phyloP scores from a whole-genome alignment of 2,329 filamentous ascomycete species.

The Aspergillus sp. region DNA sequence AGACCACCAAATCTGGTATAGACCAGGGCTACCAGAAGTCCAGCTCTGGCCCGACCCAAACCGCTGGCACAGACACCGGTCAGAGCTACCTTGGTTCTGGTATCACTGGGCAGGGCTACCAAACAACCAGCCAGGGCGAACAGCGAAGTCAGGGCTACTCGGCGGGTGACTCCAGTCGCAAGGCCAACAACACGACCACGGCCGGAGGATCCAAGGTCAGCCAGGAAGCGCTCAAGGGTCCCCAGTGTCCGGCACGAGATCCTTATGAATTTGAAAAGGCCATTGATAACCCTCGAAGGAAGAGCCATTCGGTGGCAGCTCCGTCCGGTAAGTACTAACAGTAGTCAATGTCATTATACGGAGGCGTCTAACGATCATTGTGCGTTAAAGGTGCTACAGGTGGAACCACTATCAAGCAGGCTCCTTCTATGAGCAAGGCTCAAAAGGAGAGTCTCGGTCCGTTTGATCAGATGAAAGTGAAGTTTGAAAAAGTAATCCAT shows the following conservation, averaged over 20 bases:
- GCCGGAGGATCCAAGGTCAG: constrained; percentile 16
- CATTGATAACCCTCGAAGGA: constrained; percentile 9
- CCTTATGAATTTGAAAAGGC: constrained; percentile 30
- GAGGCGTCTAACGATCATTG: not conserved
- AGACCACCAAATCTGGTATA: not conserved
- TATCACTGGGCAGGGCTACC: not conserved
- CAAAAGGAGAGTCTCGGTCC: constrained; percentile 6
- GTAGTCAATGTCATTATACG: not conserved
- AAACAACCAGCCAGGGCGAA: not conserved
- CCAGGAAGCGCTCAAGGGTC: constrained; percentile 29
- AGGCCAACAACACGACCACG: not conserved
- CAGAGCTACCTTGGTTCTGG: not conserved
- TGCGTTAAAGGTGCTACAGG: not conserved
- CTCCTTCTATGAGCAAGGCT: not conserved
- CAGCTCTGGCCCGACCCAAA: not conserved
- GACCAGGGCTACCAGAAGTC: not conserved
- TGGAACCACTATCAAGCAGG: not conserved
- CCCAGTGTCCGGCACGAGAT: constrained; percentile 21
- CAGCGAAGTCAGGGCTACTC: not conserved
- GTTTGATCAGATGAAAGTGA: constrained; percentile 29
- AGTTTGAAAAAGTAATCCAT: constrained; percentile 29
- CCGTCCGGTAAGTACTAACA: not conserved
- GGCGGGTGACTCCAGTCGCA: not conserved
- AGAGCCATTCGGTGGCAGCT: not conserved
- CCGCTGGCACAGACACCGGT: not conserved